Evolutionary conservation across 805 yeast species (phyloP).

Genomic region (Isabelozyma heimii): DNA sequence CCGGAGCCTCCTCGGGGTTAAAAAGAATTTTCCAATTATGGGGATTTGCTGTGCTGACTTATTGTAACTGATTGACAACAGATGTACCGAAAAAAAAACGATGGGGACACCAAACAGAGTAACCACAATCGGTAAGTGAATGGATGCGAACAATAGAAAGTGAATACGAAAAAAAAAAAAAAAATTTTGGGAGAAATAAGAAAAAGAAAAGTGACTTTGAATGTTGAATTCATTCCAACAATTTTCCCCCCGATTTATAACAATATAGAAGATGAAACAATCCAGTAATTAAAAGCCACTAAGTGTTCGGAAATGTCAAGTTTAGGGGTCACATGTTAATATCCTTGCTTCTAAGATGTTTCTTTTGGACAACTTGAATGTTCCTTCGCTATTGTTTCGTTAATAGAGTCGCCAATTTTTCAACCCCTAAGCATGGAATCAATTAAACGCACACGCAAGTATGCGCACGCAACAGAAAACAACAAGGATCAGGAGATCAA

Average conservation of each 20-base stretch:
- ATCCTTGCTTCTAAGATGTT: background rate
- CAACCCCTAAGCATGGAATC: background rate
- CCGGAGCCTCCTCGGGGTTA: background rate
- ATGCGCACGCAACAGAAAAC: background rate
- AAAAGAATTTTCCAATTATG: background rate
- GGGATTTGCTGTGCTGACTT: background rate
- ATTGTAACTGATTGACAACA: background rate
- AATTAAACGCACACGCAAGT: background rate
- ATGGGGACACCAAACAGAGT: background rate
- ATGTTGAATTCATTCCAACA: background rate
- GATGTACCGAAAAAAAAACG: background rate
- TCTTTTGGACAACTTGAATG: background rate
- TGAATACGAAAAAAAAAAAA: background rate
- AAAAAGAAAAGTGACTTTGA: background rate
- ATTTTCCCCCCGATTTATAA: background rate
- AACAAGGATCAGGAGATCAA: background rate
- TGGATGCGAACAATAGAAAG: background rate
- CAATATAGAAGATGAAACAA: background rate
- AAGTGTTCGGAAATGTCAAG: no score
- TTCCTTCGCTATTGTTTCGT: background rate
- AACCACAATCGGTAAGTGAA: background rate
- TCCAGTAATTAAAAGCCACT: no score
- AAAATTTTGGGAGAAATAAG: no score
- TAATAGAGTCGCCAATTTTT: background rate
- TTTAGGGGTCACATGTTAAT: no score